Conservation (phyloP, 345 rosid genomes). For the Citrus inodora region DNA sequence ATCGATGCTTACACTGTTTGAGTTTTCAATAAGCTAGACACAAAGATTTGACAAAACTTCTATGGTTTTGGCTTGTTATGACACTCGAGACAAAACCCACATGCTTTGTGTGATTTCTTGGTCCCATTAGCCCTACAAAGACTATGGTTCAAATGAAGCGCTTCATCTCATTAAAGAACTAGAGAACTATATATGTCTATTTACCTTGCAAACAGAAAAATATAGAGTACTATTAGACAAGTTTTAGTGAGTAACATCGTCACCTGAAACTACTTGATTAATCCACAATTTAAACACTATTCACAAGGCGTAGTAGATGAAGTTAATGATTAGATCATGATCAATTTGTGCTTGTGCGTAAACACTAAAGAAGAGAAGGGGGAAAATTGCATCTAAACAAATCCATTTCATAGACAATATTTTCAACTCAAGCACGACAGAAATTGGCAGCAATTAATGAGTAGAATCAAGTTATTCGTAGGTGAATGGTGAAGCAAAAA, state of each 20-base stretch:
- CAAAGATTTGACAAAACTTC: conserved; percentile 4
- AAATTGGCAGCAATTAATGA: background rate
- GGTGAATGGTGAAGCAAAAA: background rate
- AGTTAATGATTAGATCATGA: too few relatives aligned
- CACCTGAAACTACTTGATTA: background rate
- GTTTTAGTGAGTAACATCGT: background rate
- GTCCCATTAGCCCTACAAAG: conserved; percentile 2
- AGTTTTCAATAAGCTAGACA: background rate
- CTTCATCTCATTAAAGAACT: background rate
- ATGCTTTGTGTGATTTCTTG: conserved; percentile 1
- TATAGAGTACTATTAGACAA: background rate
- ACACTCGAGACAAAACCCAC: conserved; percentile 4
- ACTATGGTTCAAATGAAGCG: background rate
- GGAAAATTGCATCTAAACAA: background rate
- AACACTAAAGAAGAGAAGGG: background rate
- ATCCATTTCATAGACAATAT: background rate
- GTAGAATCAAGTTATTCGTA: background rate
- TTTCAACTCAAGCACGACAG: background rate
- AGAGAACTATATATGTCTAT: background rate
- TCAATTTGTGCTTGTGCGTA: too few relatives aligned
- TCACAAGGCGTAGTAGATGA: background rate
- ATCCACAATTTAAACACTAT: background rate
- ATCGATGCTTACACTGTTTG: background rate
- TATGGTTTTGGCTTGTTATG: background rate
- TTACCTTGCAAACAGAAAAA: background rate